phyloP scores from a whole-genome alignment of 495 filamentous ascomycete species.

The Tuber microsphaerosporum region DNA sequence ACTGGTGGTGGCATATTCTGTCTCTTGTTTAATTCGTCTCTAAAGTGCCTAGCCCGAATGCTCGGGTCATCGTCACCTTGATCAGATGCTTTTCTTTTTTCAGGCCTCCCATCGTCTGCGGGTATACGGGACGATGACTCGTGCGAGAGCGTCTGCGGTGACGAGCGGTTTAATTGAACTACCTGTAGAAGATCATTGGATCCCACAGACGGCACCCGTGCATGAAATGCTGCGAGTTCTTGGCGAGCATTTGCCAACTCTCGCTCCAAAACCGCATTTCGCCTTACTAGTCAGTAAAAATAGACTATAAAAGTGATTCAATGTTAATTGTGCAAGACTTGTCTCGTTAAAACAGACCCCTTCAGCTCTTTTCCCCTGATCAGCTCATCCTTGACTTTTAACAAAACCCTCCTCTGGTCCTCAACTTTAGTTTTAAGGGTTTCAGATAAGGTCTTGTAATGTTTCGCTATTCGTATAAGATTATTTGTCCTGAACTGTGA shows the following conservation, averaged over 20 bases:
- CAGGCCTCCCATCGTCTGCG: slow-evolving; percentile 8
- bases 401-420: slow-evolving; percentile 34
- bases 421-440: slow-evolving; percentile 32
- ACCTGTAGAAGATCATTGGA: slow-evolving; percentile 12
- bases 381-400: slow-evolving; percentile 38
- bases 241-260: slow-evolving; percentile 30
- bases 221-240: slow-evolving; percentile 24
- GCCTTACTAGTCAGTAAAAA: slow-evolving; percentile 16
- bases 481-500: slow-evolving; percentile 35
- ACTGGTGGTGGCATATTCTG: slow-evolving; percentile 32
- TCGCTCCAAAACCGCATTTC: slow-evolving; percentile 27
- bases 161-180: slow-evolving; percentile 9
- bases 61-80: slow-evolving; percentile 18
- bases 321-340: not conserved
- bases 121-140: slow-evolving; percentile 12
- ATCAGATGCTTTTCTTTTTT: slow-evolving; percentile 33
- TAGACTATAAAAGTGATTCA: slow-evolving; percentile 9
- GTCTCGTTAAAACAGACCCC: slow-evolving; percentile 15
- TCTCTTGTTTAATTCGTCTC: slow-evolving; percentile 37
- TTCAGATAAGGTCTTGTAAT: slow-evolving; percentile 34
- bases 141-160: slow-evolving; percentile 10
- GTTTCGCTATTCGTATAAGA: slow-evolving; percentile 28
- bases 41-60: slow-evolving; percentile 31
- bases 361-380: slow-evolving; percentile 37
- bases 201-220: slow-evolving; percentile 23